Evolutionary conservation across 805 yeast species (phyloP), one percentile per base, ranked within the genome.

Genomic region (Lachancea kluyveri): DNA sequence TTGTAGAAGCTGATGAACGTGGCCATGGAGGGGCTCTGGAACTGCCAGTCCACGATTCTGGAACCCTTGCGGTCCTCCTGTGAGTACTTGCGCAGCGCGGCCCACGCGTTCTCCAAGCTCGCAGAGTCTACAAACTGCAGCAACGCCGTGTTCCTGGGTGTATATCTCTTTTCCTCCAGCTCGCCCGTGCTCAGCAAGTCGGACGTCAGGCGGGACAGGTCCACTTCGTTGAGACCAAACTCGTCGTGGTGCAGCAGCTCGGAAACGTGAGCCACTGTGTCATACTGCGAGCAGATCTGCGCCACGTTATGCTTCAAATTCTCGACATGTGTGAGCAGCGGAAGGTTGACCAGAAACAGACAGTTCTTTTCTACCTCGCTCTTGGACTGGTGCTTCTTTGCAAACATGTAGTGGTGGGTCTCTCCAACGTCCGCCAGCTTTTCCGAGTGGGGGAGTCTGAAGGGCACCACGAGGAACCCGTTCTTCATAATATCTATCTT

Each of bases 321-420:
- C 25, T 67, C 64, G 10, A 72, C 48, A 15, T 68, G 65, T 5
- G 86, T 67, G 36, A 70, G 68, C 14, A 79, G 59, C 2, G 96
- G 96, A 24, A 86, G 59, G 51, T 88, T 87, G 36, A 81, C 74
- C 5, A 80, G 53, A 58, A 88, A 88, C n/a, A 88, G 55, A 17
- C 82, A 64, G 31, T 70, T 69, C 13, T 67, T 56, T 20, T 69
- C 68, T 3, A 62, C 57, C 20, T 62, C 64, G 31, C 62, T 62
- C 24, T 57, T 50, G 26, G 67, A 58, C 15, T 70, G 60, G 50
- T 83, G 94, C 48, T 77, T 82, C 55, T 80, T 81, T 45, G 72
- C 58, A 47, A 67, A 82, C 42, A 80, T 58, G 46, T 72, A 79
- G 52, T 84, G 94, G 15, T 54, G 49, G 2, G 60, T 44, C 8